Base-by-base conservation (phyloP, 768 basidiomycete genomes). In the Russula sp. region DNA sequence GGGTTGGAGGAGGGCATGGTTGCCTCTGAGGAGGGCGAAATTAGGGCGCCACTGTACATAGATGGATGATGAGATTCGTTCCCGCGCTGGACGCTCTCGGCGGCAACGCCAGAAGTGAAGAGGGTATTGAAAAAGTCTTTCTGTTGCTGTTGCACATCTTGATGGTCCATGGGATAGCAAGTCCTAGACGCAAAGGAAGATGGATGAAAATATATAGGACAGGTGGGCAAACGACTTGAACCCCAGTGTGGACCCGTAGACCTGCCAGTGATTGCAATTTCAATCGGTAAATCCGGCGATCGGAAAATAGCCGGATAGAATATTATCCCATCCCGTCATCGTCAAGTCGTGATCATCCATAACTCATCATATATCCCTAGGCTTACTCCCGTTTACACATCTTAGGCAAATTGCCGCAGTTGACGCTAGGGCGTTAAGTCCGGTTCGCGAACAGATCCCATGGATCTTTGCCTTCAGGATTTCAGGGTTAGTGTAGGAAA, bases 111-210 rank as follows among this genome's bases (percentile, higher is more conserved):
- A 34, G 64, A 61, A 37, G 65, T 65, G 68, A 71, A 71, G 68
- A 72, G 69, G 55, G 68, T 45, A 47, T 70, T 68, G 63, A 72
- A 70, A 64, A 70, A 71, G 70, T 72, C 71, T 61, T 70, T 71
- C 45, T 70, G 69, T 16, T 72, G 71, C 39, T 70, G 62, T 18
- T 62, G 67, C 20, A 32, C 50, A 47, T 59, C 56, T 45, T 67
- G 66, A 32, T 45, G 40, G 37, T 67, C 64, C 66, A 67, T 67
- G 53, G 60, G 44, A 49, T 31, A 51, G n/a, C 34, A 35, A 37
- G 20, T 20, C 3, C 5, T 18, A 10, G 27, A 18, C 8, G 22
- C 35, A 20, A 55, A 16, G 34, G 34, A 32, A 7, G 47, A 32
- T 10, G 57, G 22, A 59, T n/a, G 35, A 9, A 14, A 32, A 63